Evolutionary conservation across 202 grass and related monocot species (phyloP).

Genomic region (Saccharum hybrid): DNA sequence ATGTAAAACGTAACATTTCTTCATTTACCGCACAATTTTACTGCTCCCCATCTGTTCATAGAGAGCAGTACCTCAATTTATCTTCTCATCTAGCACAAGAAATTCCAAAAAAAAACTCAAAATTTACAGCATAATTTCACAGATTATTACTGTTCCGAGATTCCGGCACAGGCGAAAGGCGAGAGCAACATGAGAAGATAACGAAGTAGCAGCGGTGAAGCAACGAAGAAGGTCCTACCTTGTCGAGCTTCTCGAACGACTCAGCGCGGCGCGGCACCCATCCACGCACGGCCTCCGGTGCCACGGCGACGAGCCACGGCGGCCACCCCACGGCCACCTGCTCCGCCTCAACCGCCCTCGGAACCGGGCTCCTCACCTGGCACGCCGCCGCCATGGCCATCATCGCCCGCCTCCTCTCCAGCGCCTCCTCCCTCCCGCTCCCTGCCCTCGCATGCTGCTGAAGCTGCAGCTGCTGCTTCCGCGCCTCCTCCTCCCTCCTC

Average conservation of each 20-base stretch:
- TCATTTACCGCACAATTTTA: constrained; percentile 22
- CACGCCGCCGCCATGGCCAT: constrained; percentile 56
- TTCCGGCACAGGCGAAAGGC: constrained; percentile 27
- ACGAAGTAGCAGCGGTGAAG: not conserved
- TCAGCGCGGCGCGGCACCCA: constrained; percentile 95
- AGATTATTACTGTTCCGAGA: not conserved
- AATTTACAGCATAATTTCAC: constrained; percentile 3
- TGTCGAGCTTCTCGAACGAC: constrained; percentile 99
- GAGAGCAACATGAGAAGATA: constrained; percentile 31
- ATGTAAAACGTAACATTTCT: constrained; percentile 25
- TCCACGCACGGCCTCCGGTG: constrained; percentile 84
- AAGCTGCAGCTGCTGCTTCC: constrained; percentile 37
- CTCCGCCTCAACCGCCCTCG: constrained; percentile 71
- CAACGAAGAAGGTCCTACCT: constrained; percentile 53
- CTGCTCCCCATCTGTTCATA: not conserved
- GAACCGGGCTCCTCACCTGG: constrained; percentile 65
- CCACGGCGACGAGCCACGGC: constrained; percentile 82
- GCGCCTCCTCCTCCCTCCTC: constrained; percentile 51
- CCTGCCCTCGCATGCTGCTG: constrained; percentile 24
- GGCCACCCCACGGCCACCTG: constrained; percentile 94
- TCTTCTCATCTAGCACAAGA: not conserved
- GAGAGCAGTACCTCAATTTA: not conserved
- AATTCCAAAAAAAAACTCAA: not conserved
- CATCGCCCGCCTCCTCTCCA: constrained; percentile 69
- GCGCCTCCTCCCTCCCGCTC: constrained; percentile 51